These are phyloP conservation scores for Dissoconium aciculare DNA, from an alignment of 2,329 filamentous ascomycete genomes.

Conservation along the genomic window DNA sequence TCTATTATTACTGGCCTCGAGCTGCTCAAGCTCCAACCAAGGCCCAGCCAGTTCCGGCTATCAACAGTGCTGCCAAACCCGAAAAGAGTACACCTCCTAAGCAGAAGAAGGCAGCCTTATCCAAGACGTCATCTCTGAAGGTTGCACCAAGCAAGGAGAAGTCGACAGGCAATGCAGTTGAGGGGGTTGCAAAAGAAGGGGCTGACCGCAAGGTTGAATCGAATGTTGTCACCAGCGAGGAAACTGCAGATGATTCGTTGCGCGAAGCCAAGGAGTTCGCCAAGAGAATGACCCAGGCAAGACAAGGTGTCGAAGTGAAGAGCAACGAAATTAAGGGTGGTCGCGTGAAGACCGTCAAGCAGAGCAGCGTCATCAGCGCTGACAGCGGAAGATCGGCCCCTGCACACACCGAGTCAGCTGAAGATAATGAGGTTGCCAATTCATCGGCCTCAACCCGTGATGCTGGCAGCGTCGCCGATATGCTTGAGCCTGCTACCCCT, in stretches of 20 bases:
- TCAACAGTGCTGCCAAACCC: slow-evolving; percentile 6
- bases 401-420: slow-evolving; percentile 50
- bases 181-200: slow-evolving; percentile 4
- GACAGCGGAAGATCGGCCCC: slow-evolving; percentile 22
- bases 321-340: slow-evolving; percentile 46
- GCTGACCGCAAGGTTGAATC: slow-evolving; percentile 23
- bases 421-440: slow-evolving; percentile 63
- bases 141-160: background rate
- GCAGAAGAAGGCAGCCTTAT: slow-evolving; percentile 1
- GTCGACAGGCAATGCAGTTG: slow-evolving; percentile 1
- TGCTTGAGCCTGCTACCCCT: slow-evolving; percentile 60
- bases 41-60: background rate
- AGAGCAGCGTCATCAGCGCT: slow-evolving; percentile 28
- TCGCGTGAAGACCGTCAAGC: slow-evolving; percentile 36
- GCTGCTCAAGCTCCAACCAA: background rate
- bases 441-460: slow-evolving; percentile 52
- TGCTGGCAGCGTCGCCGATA: slow-evolving; percentile 67
- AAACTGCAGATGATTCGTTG: slow-evolving; percentile 41
- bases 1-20: slow-evolving; percentile 5
- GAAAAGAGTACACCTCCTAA: slow-evolving; percentile 6
- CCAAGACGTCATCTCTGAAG: too few species aligned
- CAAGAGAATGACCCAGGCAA: slow-evolving; percentile 52
- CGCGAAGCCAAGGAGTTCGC: slow-evolving; percentile 64
- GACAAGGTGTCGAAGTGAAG: slow-evolving; percentile 48
- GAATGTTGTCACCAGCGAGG: slow-evolving; percentile 16